Evolutionary conservation across 306 rosid species (phyloP).

Genomic region (Rubus parviflorus): DNA sequence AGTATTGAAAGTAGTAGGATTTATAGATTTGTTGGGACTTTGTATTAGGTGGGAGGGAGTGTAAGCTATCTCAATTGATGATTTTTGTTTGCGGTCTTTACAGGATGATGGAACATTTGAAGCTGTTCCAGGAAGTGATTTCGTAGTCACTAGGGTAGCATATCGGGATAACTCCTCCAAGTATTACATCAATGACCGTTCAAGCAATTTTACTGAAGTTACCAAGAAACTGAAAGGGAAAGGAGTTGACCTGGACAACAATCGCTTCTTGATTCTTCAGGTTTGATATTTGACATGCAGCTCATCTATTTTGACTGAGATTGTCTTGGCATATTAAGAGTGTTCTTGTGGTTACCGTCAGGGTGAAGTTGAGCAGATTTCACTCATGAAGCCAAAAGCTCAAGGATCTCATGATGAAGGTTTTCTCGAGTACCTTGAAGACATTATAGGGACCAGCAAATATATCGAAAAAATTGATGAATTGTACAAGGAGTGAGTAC

Average conservation of each 20-base stretch:
- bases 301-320: not conserved
- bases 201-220: slow-evolving; percentile 89
- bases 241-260: slow-evolving; percentile 96
- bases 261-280: slow-evolving; percentile 93
- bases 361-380: slow-evolving; percentile 98
- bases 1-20: not conserved
- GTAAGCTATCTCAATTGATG: not conserved
- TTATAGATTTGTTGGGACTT: not conserved
- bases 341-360: slow-evolving; percentile 38
- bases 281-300: slow-evolving; percentile 30
- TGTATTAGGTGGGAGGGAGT: not conserved
- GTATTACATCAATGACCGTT: slow-evolving; percentile 71
- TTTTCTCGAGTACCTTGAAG: slow-evolving; percentile 92
- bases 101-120: slow-evolving; percentile 81
- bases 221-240: slow-evolving; percentile 88
- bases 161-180: slow-evolving; percentile 89
- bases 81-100: not conserved
- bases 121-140: slow-evolving; percentile 78
- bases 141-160: slow-evolving; percentile 78
- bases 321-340: slow-evolving; percentile 11
- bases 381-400: slow-evolving; percentile 91
- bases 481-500: slow-evolving; percentile 69
- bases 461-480: slow-evolving; percentile 79
- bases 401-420: slow-evolving; percentile 98
- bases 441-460: slow-evolving; percentile 82